phyloP scores from a whole-genome alignment of 345 rosid species.

The Citrus hindsii region DNA sequence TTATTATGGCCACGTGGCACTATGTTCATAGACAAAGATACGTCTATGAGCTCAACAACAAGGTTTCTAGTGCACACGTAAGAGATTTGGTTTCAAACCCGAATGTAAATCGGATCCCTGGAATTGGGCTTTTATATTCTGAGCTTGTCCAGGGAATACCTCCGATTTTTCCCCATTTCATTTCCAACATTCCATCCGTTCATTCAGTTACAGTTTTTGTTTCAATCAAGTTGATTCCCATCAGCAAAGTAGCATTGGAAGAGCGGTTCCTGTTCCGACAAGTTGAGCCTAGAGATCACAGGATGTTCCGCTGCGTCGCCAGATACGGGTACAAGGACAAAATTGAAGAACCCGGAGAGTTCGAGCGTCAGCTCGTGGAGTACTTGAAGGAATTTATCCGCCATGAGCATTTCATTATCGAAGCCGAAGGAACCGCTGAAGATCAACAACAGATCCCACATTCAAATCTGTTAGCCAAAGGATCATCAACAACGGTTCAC shows the following conservation, averaged over 20 bases:
- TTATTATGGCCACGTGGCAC: slow-evolving; percentile 63
- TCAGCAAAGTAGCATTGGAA: slow-evolving; percentile 39
- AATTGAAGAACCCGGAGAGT: slow-evolving; percentile 33
- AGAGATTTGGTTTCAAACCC: slow-evolving; percentile 35
- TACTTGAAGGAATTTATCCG: slow-evolving; percentile 53
- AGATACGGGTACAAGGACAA: slow-evolving; percentile 66
- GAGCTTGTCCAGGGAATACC: slow-evolving; percentile 83
- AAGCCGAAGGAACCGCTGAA: not conserved
- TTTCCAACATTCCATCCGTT: slow-evolving; percentile 50
- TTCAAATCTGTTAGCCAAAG: slow-evolving; percentile 5
- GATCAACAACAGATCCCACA: not conserved
- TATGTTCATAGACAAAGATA: slow-evolving; percentile 49
- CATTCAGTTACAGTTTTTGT: slow-evolving; percentile 68
- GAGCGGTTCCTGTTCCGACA: slow-evolving; percentile 72
- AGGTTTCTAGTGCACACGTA: slow-evolving; percentile 45
- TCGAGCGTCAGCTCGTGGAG: slow-evolving; percentile 49
- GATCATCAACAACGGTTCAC: slow-evolving; percentile 11
- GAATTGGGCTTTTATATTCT: slow-evolving; percentile 65
- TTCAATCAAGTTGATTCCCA: slow-evolving; percentile 61
- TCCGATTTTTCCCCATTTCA: slow-evolving; percentile 62
- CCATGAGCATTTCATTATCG: slow-evolving; percentile 32
- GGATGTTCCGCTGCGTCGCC: slow-evolving; percentile 71
- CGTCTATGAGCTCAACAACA: slow-evolving; percentile 52
- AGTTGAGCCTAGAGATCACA: slow-evolving; percentile 50
- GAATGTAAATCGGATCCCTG: slow-evolving; percentile 46